phyloP scores from a whole-genome alignment of 352 stramenopile species.

The Phytophthora capsici region DNA sequence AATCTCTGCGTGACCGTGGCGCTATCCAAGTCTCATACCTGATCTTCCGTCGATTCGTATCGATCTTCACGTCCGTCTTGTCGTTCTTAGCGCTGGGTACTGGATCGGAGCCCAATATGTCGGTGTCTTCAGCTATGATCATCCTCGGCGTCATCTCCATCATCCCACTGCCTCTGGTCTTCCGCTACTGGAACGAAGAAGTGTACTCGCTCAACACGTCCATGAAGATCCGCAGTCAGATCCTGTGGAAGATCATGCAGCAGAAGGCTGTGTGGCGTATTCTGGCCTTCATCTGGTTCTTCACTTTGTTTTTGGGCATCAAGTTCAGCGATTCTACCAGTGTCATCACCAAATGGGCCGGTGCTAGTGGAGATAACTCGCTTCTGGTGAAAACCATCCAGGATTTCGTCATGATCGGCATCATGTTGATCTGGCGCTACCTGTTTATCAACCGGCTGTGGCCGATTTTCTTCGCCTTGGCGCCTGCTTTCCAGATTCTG shows the following conservation, averaged over 20 bases:
- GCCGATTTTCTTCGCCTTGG: slow-evolving; percentile 62
- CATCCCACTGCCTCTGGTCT: slow-evolving; percentile 53
- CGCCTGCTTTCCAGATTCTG: slow-evolving; percentile 55
- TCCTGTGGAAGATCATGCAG: slow-evolving; percentile 81
- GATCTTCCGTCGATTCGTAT: slow-evolving; percentile 65
- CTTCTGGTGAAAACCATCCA: slow-evolving; percentile 52
- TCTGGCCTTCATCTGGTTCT: slow-evolving; percentile 69
- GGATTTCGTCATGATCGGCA: slow-evolving; percentile 63
- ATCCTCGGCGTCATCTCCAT: slow-evolving; percentile 64
- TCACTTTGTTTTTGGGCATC: slow-evolving; percentile 62
- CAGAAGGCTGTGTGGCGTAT: slow-evolving; percentile 79
- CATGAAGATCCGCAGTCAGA: slow-evolving; percentile 65
- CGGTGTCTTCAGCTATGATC: slow-evolving; percentile 49
- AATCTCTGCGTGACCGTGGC: slow-evolving; percentile 63
- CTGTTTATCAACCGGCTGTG: slow-evolving; percentile 68
- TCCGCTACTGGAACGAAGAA: slow-evolving; percentile 71
- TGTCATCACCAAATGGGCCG: slow-evolving; percentile 51
- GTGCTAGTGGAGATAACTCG: slow-evolving; percentile 49
- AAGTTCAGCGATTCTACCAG: slow-evolving; percentile 57
- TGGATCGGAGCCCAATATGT: slow-evolving; percentile 42
- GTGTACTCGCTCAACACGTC: slow-evolving; percentile 65
- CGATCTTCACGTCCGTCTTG: slow-evolving; percentile 58
- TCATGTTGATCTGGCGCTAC: slow-evolving; percentile 58
- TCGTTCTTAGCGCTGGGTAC: slow-evolving; percentile 57
- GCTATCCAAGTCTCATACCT: slow-evolving; percentile 66